Percentiles rank a stretch among this genome's conserved stretches.
phyloP scores from a whole-genome alignment of 2,329 filamentous ascomycete genomes.

The Parastagonospora nodorum region DNA sequence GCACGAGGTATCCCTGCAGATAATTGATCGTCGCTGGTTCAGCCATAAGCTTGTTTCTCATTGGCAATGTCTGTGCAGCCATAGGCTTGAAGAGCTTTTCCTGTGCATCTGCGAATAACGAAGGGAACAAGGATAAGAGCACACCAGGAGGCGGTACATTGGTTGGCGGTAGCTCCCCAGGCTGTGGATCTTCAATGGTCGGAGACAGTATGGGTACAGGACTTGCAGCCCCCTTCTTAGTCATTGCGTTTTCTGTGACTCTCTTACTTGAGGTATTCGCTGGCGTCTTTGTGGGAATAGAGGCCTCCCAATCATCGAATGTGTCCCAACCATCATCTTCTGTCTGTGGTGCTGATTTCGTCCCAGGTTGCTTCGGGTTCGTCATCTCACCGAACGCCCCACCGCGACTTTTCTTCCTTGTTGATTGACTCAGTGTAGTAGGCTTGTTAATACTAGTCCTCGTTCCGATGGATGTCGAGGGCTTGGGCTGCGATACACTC shows the following conservation, averaged over 20 bases:
- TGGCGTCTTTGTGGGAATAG: slow-evolving; percentile 28
- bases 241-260: slow-evolving; percentile 1
- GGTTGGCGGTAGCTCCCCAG: slow-evolving; percentile 64
- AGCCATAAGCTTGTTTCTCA: slow-evolving; percentile 67
- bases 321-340: slow-evolving; percentile 53
- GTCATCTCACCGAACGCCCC: slow-evolving; percentile 20
- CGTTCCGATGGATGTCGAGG: slow-evolving; percentile 5
- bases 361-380: slow-evolving; percentile 9
- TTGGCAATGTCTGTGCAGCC: slow-evolving; percentile 60
- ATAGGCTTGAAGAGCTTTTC: slow-evolving; percentile 69
- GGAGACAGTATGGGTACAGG: slow-evolving; percentile 30
- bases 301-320: slow-evolving; percentile 50
- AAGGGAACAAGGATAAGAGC: slow-evolving; percentile 76
- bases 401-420: slow-evolving; percentile 12
- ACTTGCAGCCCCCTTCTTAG: neutral
- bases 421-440: neutral
- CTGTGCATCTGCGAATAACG: slow-evolving; percentile 70
- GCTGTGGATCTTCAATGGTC: slow-evolving; percentile 22
- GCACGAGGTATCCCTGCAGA: slow-evolving; percentile 65
- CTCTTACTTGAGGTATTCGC: slow-evolving; percentile 9
- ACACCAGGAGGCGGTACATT: slow-evolving; percentile 90
- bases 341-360: slow-evolving; percentile 7
- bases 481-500: slow-evolving; percentile 25
- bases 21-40: slow-evolving; percentile 67
- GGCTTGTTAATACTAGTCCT: neutral